These are phyloP conservation scores for Cardiospermum halicacabum DNA, from an alignment of 345 rosid species.

Conservation along the genomic window DNA sequence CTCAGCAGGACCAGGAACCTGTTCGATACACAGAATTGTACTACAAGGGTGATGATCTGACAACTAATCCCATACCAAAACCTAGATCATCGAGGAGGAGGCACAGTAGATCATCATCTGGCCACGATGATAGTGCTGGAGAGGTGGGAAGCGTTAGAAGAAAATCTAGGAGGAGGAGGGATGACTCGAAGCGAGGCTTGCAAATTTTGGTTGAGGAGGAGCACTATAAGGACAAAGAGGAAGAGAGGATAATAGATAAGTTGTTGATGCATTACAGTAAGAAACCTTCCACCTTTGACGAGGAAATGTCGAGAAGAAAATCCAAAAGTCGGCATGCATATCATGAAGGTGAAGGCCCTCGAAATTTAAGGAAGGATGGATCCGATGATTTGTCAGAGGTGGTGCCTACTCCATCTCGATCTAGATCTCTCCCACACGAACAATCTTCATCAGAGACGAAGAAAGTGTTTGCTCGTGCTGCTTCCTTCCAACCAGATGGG, in stretches of 20 bases:
- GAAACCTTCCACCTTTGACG: conserved; percentile 60
- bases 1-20: conserved; percentile 26
- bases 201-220: conserved; percentile 63
- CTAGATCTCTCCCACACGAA: conserved; percentile 64
- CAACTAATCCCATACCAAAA: conserved; percentile 40
- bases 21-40: conserved; percentile 17
- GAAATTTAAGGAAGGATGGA: conserved; percentile 17
- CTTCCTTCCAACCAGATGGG: conserved; percentile 74
- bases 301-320: conserved; percentile 36
- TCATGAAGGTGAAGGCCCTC: conserved; percentile 26
- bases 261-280: conserved; percentile 85
- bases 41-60: conserved; percentile 20
- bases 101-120: conserved; percentile 35
- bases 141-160: conserved; percentile 31
- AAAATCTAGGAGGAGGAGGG: conserved; percentile 58
- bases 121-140: conserved; percentile 36
- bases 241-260: conserved; percentile 82
- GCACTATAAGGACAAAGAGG: conserved; percentile 44
- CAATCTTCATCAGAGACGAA: conserved; percentile 41
- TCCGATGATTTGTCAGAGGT: conserved; percentile 30
- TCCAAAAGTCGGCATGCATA: conserved; percentile 46
- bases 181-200: conserved; percentile 57
- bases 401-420: conserved; percentile 44
- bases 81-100: conserved; percentile 56
- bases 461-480: conserved; percentile 56